Percentiles rank a stretch among this genome's conserved stretches.
Evolutionary conservation across 768 basidiomycete species (phyloP).

Genomic region (Suillus luteus): DNA sequence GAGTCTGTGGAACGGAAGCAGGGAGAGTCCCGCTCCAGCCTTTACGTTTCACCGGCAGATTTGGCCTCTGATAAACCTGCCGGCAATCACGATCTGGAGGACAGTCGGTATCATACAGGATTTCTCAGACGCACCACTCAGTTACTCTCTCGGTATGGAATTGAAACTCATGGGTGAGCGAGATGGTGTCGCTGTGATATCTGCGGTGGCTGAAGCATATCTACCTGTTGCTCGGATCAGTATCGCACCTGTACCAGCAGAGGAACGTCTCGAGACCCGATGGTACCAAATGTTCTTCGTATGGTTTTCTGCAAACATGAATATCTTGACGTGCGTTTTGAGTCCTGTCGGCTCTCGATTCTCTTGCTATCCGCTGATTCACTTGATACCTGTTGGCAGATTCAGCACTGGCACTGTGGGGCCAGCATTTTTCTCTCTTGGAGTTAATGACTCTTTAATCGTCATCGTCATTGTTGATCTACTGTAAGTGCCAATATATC

Average conservation of each 20-base stretch:
- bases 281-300: slow-evolving; percentile 52
- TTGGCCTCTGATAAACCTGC: background rate
- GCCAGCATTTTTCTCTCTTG: slow-evolving; percentile 50
- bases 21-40: background rate
- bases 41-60: background rate
- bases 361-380: background rate
- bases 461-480: slow-evolving; percentile 46
- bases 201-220: background rate
- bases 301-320: slow-evolving; percentile 52
- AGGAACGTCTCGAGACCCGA: slow-evolving; percentile 40
- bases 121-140: slow-evolving; percentile 27
- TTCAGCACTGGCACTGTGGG: slow-evolving; percentile 53
- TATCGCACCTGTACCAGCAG: slow-evolving; percentile 40
- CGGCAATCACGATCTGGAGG: background rate
- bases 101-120: background rate
- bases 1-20: background rate
- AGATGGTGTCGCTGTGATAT: background rate
- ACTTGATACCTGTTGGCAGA: slow-evolving; percentile 24
- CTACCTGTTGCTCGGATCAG: slow-evolving; percentile 20
- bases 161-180: slow-evolving; percentile 45
- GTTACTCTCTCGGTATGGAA: slow-evolving; percentile 36
- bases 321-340: slow-evolving; percentile 41
- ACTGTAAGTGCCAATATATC: slow-evolving; percentile 34
- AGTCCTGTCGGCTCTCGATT: background rate
- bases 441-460: slow-evolving; percentile 43